A percentile compares a stretch with the other conserved stretches of the same genome.
Evolutionary conservation across 163 green algal genomes (phyloP).

Genomic region (Scenedesmus sp.): DNA sequence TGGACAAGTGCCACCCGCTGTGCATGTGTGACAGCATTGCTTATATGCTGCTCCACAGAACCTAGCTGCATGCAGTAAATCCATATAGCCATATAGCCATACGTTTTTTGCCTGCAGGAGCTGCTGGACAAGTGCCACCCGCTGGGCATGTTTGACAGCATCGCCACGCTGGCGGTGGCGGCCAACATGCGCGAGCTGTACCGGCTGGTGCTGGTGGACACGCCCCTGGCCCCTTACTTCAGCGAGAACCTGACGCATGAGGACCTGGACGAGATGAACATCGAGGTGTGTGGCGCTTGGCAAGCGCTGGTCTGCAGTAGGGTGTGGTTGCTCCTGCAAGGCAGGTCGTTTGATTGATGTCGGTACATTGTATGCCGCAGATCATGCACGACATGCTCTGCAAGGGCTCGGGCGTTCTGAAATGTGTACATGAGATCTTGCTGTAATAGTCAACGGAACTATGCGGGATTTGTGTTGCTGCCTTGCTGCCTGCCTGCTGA

Average conservation of each 20-base stretch:
- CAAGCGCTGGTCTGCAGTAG: background rate
- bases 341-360: background rate
- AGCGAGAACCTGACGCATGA: slow-evolving; percentile 87
- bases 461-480: background rate
- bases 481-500: background rate
- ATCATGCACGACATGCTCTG: slow-evolving; percentile 72
- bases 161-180: slow-evolving; percentile 92
- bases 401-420: slow-evolving; percentile 87
- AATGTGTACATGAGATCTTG: background rate
- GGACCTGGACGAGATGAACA: slow-evolving; percentile 99
- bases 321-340: background rate
- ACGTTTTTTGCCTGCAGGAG: slow-evolving; percentile 74
- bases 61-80: background rate
- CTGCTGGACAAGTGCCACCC: slow-evolving; percentile 98
- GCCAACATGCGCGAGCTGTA: slow-evolving; percentile 97
- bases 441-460: background rate
- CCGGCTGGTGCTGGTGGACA: slow-evolving; percentile 96
- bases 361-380: background rate
- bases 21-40: background rate
- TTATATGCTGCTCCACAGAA: background rate
- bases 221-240: slow-evolving; percentile 98
- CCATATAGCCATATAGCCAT: background rate
- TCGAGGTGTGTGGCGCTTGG: slow-evolving; percentile 85
- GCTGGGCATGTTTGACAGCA: slow-evolving; percentile 97
- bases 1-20: slow-evolving; percentile 9